Conservation (phyloP, 768 basidiomycete genomes). For the Boletus speciosus region DNA sequence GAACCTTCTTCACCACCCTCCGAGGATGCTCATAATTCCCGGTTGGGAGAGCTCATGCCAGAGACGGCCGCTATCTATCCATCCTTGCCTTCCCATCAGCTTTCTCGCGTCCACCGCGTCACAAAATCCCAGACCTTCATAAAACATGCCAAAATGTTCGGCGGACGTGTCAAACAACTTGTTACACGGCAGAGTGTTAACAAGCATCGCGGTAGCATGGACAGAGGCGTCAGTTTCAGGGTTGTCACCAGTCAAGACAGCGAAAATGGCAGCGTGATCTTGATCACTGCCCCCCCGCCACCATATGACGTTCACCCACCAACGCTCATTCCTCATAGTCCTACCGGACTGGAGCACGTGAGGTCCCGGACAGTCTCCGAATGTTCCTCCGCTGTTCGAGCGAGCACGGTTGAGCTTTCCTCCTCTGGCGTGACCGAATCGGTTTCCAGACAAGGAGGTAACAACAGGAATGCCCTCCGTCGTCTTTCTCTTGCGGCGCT, state of each 20-base stretch:
- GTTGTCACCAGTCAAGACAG: slow-evolving; percentile 27
- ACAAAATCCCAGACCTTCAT: slow-evolving; percentile 19
- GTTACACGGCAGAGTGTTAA: slow-evolving; percentile 13
- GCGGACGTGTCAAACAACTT: slow-evolving; percentile 29
- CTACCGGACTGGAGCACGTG: slow-evolving; percentile 1
- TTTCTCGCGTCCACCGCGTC: neutral
- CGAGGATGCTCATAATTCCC: slow-evolving; percentile 10
- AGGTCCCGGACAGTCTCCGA: slow-evolving; percentile 23
- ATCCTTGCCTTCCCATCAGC: slow-evolving; percentile 7
- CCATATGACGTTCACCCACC: slow-evolving; percentile 18
- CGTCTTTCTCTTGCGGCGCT: slow-evolving; percentile 32
- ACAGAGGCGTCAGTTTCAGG: slow-evolving; percentile 16
- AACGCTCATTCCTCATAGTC: slow-evolving; percentile 3
- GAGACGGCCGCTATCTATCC: slow-evolving; percentile 3
- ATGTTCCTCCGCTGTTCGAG: slow-evolving; percentile 21
- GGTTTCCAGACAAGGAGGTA: slow-evolving; percentile 12
- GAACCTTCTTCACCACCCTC: slow-evolving; percentile 10
- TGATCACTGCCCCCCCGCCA: slow-evolving; percentile 31
- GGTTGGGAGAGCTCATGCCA: slow-evolving; percentile 4
- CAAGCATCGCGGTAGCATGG: slow-evolving; percentile 19
- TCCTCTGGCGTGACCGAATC: slow-evolving; percentile 6
- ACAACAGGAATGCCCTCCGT: slow-evolving; percentile 22
- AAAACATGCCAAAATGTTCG: slow-evolving; percentile 26
- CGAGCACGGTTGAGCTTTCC: slow-evolving; percentile 7
- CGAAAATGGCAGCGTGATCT: slow-evolving; percentile 28